Evolutionary conservation across 768 basidiomycete species (phyloP), one percentile per base, ranked within the genome.

Genomic region (Agaricus bisporus): DNA sequence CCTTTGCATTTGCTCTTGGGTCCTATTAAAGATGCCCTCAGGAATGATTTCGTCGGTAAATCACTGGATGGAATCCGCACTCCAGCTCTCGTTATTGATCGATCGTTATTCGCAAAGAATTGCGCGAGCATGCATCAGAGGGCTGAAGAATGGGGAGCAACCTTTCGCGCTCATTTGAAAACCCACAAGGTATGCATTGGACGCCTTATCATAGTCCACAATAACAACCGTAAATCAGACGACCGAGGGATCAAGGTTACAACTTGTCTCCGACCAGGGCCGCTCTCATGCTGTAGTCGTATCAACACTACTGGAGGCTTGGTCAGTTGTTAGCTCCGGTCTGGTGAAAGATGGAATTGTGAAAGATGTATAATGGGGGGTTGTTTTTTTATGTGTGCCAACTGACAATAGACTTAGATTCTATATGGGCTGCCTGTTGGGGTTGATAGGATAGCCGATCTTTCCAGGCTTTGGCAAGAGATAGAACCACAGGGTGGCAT

Each of bases 271-370:
- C 5, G 64, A 65, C 39, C 74, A 70, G 39, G 76, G 77, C 43
- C 74, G 66, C 49, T 84, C 80, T 10, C 69, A 76, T 46, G 82
- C 85, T 4, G 79, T 92, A 32, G 77, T 88, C 26, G 86, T 88
- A 7, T 93, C 88, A n/a, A 92, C 89, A 2, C 59, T 92, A 58
- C 80, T 85, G 75, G 92, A 94, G 66, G 86, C 86, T 4, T 88
- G 88, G 83, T 74, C 82, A 55, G 76, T 92, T 6, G 75, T 88
- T 17, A 73, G 74, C 45, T 76, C 75, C 5, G 88, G 88, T 11
- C 66, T 91, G 44, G 79, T 89, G 18, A 73, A 79, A 9, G 88
- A 91, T 56, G 82, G 81, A 2, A 80, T 77, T 2, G 84, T 92
- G 20, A 85, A 85, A 64, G 89, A 93, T 72, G 92, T 90, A 54